These are phyloP conservation scores for Arthrobotrys pseudoclavata DNA, from an alignment of 2,329 filamentous ascomycete species.

Conservation along the genomic window DNA sequence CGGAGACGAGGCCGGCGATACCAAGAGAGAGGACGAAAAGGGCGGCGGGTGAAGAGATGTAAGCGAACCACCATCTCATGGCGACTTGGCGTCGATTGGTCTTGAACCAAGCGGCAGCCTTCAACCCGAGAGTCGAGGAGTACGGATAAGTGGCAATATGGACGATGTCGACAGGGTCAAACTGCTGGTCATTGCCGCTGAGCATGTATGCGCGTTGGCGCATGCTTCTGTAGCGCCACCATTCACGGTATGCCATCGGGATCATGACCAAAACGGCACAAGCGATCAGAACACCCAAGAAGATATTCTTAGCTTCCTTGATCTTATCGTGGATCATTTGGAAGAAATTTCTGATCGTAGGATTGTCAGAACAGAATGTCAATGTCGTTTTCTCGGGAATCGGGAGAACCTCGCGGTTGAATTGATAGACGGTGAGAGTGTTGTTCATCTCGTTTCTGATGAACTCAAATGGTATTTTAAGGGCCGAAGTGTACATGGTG, in stretches of 20 bases:
- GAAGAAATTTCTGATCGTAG: constrained; percentile 87
- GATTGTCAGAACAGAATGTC: constrained; percentile 88
- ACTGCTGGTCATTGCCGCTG: constrained; percentile 70
- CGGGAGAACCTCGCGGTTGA: constrained; percentile 83
- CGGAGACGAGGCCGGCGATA: constrained; percentile 83
- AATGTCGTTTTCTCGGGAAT: constrained; percentile 85
- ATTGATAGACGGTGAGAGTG: constrained; percentile 79
- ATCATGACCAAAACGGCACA: constrained; percentile 80
- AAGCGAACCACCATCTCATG: constrained; percentile 85
- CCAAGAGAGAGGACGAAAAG: constrained; percentile 89
- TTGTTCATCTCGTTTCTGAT: constrained; percentile 78
- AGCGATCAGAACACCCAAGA: constrained; percentile 80
- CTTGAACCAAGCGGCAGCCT: constrained; percentile 76
- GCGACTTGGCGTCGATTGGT: constrained; percentile 77
- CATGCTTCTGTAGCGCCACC: constrained; percentile 80
- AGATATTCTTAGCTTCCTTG: constrained; percentile 78
- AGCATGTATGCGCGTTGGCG: constrained; percentile 78
- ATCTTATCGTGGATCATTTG: constrained; percentile 76
- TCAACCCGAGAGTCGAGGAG: constrained; percentile 79
- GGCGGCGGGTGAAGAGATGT: constrained; percentile 85
- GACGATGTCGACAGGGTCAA: constrained; percentile 87
- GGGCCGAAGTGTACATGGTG: constrained; percentile 77
- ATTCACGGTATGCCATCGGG: constrained; percentile 85
- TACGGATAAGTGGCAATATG: constrained; percentile 88
- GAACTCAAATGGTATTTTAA: constrained; percentile 83